A percentile compares a stretch with the other conserved stretches of the same genome.
phyloP scores from a whole-genome alignment of 345 rosid species.

The Atalantia buxifolia region DNA sequence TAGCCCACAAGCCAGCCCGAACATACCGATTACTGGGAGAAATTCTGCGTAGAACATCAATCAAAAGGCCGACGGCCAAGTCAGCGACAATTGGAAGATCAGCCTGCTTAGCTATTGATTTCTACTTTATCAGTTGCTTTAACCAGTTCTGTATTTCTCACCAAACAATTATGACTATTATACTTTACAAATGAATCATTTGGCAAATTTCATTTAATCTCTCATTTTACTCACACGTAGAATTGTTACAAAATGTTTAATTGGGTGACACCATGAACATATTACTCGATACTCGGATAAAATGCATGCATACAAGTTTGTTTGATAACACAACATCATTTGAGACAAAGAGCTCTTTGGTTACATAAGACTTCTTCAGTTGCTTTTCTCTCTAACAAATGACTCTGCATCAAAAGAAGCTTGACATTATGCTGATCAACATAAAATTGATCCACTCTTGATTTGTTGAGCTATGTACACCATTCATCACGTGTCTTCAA shows the following conservation, averaged over 20 bases:
- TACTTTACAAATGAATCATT: too few species aligned
- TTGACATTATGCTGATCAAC: background rate
- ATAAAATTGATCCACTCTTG: too few species aligned
- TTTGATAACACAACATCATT: background rate
- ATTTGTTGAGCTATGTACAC: too few species aligned
- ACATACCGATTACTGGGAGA: conserved; percentile 31
- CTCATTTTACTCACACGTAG: too few species aligned
- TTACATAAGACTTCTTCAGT: background rate
- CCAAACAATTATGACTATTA: too few species aligned
- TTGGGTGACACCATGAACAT: too few species aligned
- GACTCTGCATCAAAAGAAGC: background rate
- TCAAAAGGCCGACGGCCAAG: conserved; percentile 33
- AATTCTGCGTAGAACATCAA: conserved; percentile 33
- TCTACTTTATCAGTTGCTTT: background rate
- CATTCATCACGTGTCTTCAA: background rate
- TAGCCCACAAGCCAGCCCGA: conserved; percentile 27
- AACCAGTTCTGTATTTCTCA: too few species aligned
- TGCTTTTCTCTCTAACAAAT: background rate
- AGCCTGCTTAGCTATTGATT: background rate
- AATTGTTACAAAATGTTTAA: too few species aligned
- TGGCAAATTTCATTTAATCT: too few species aligned
- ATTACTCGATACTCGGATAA: too few species aligned
- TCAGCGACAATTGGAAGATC: conserved; percentile 23
- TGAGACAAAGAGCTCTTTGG: background rate
- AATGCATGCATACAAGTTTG: too few species aligned